These are phyloP conservation scores for Penicillium sumatraense DNA, from an alignment of 2,329 filamentous ascomycete genomes.

Conservation along the genomic window DNA sequence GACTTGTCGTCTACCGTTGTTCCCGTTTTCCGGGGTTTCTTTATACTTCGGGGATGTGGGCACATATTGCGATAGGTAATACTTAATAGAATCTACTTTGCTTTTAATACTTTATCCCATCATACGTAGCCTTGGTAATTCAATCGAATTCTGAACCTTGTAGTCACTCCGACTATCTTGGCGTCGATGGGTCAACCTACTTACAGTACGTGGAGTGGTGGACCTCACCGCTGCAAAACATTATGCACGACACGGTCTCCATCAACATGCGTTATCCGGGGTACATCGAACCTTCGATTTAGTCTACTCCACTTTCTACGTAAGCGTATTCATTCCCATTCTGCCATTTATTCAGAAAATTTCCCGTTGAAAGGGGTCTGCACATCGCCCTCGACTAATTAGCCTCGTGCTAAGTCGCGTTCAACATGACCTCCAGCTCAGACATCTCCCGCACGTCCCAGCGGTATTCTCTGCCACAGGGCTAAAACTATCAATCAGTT, in stretches of 20 bases:
- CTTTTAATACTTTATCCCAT: constrained; percentile 10
- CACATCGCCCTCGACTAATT: no score
- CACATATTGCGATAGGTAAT: constrained; percentile 42
- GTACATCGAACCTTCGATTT: no score
- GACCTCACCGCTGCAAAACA: constrained; percentile 10
- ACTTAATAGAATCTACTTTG: constrained; percentile 42
- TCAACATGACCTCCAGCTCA: no score
- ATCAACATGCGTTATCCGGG: constrained; percentile 20
- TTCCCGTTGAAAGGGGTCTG: no score
- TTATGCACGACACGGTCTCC: constrained; percentile 15
- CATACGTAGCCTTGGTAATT: neutral
- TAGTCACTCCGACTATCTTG: neutral
- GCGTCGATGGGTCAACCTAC: neutral
- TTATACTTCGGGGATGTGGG: constrained; percentile 27
- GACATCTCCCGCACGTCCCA: no score
- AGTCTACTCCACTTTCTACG: no score
- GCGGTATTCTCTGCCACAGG: no score
- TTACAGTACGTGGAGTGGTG: constrained; percentile 1
- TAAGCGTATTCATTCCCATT: no score
- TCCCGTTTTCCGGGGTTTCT: constrained; percentile 22
- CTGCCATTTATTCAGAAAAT: no score
- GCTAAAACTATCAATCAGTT: no score
- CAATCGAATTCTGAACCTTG: neutral
- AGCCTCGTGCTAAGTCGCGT: no score
- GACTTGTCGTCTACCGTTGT: constrained; percentile 30